These are phyloP conservation scores for Neonectria magnoliae DNA, from an alignment of 2,329 filamentous ascomycete genomes.

Conservation along the genomic window DNA sequence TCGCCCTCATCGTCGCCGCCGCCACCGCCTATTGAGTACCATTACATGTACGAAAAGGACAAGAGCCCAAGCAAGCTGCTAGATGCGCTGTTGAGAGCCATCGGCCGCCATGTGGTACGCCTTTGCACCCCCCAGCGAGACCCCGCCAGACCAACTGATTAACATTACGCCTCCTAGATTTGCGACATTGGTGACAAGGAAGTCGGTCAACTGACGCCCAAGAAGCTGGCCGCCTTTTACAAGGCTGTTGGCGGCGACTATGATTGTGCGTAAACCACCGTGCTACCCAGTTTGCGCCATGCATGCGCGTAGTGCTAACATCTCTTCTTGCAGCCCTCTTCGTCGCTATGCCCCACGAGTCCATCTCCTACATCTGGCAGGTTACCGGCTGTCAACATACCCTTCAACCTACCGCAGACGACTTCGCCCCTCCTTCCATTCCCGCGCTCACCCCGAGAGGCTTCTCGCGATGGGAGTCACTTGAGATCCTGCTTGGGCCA, in stretches of 20 bases:
- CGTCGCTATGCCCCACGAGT: constrained; percentile 74
- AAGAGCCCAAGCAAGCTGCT: constrained; percentile 75
- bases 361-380: constrained; percentile 92
- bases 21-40: constrained; percentile 58
- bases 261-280: constrained; percentile 62
- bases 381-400: constrained; percentile 90
- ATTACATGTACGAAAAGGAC: constrained; percentile 73
- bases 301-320: constrained; percentile 16
- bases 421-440: constrained; percentile 79
- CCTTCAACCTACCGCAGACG: constrained; percentile 77
- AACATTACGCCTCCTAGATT: constrained; percentile 53
- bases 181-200: constrained; percentile 67
- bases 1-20: constrained; percentile 37
- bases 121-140: background rate
- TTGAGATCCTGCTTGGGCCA: constrained; percentile 87
- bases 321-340: constrained; percentile 70
- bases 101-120: constrained; percentile 77
- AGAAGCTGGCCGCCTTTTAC: constrained; percentile 82
- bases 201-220: constrained; percentile 65
- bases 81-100: constrained; percentile 73
- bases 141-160: constrained; percentile 20
- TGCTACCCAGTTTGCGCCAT: constrained; percentile 2
- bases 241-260: constrained; percentile 79
- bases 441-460: constrained; percentile 85
- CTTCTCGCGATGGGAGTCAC: constrained; percentile 93